A percentile compares a stretch with the other conserved stretches of the same genome.
These are phyloP conservation scores for Penicillium riverlandense DNA, from an alignment of 495 filamentous ascomycete species.

Conservation along the genomic window DNA sequence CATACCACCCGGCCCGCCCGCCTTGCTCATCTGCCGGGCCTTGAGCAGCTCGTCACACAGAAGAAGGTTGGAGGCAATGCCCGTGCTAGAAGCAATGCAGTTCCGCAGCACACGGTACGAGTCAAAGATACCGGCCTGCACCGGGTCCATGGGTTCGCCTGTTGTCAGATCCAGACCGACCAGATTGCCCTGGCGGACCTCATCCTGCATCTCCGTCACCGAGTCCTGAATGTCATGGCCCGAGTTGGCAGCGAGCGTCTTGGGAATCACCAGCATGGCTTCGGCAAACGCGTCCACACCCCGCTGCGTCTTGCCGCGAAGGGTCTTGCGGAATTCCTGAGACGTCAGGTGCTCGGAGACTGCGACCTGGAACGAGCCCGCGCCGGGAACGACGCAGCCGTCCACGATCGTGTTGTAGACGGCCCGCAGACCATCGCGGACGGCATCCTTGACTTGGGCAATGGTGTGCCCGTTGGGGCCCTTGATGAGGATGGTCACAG, in stretches of 20 bases:
- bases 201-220: constrained; percentile 83
- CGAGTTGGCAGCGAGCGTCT: constrained; percentile 92
- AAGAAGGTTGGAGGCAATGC: constrained; percentile 91
- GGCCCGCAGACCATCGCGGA: constrained; percentile 89
- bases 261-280: constrained; percentile 88
- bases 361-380: constrained; percentile 92
- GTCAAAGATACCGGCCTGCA: constrained; percentile 87
- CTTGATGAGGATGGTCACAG: constrained; percentile 97
- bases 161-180: constrained; percentile 81
- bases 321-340: constrained; percentile 72
- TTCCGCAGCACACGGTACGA: constrained; percentile 93
- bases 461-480: constrained; percentile 96
- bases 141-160: constrained; percentile 93
- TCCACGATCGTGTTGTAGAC: constrained; percentile 99
- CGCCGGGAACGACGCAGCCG: constrained; percentile 87
- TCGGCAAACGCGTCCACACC: constrained; percentile 93
- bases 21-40: constrained; percentile 81
- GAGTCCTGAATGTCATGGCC: constrained; percentile 92
- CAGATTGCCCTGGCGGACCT: constrained; percentile 72
- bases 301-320: constrained; percentile 96
- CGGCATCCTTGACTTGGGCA: constrained; percentile 89
- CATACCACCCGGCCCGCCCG: constrained; percentile 36
- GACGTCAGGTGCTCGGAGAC: constrained; percentile 83
- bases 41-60: constrained; percentile 97
- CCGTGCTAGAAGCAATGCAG: constrained; percentile 84